Evolutionary conservation across 2,329 filamentous ascomycete genomes (phyloP).

Genomic region (Aspergillus sojae): DNA sequence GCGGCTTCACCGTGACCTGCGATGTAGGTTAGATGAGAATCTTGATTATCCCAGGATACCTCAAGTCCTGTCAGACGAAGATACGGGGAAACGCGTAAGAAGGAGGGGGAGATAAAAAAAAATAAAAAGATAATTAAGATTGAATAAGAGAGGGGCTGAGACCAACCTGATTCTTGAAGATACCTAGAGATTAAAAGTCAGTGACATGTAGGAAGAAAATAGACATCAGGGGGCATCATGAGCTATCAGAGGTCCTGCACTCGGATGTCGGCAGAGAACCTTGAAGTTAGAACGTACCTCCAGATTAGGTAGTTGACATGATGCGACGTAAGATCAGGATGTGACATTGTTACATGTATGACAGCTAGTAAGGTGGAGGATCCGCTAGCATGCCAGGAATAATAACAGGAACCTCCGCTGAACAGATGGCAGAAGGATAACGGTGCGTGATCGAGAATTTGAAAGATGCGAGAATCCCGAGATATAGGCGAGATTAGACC

Average conservation of each 20-base stretch:
- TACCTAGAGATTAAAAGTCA: slow-evolving; percentile 44
- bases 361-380: slow-evolving; percentile 34
- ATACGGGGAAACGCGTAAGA: background rate
- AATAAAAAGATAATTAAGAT: slow-evolving; percentile 9
- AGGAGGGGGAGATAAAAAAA: background rate
- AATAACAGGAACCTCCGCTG: slow-evolving; percentile 30
- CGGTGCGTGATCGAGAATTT: background rate
- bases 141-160: slow-evolving; percentile 12
- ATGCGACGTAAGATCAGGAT: slow-evolving; percentile 51
- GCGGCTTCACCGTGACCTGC: slow-evolving; percentile 62
- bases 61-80: background rate
- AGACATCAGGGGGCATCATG: background rate
- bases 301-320: slow-evolving; percentile 72
- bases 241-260: background rate
- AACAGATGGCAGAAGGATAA: slow-evolving; percentile 11
- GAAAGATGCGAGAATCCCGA: slow-evolving; percentile 11
- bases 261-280: slow-evolving; percentile 2
- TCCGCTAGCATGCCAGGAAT: slow-evolving; percentile 31
- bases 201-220: slow-evolving; percentile 12
- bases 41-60: background rate
- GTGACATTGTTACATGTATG: slow-evolving; percentile 49
- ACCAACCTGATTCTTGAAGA: slow-evolving; percentile 58
- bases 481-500: slow-evolving; percentile 9
- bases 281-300: slow-evolving; percentile 52
- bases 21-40: slow-evolving; percentile 14